Percentiles rank a stretch among this genome's conserved stretches.
Evolutionary conservation across 495 filamentous ascomycete genomes (phyloP).

Genomic region (Penicillium paxilli): DNA sequence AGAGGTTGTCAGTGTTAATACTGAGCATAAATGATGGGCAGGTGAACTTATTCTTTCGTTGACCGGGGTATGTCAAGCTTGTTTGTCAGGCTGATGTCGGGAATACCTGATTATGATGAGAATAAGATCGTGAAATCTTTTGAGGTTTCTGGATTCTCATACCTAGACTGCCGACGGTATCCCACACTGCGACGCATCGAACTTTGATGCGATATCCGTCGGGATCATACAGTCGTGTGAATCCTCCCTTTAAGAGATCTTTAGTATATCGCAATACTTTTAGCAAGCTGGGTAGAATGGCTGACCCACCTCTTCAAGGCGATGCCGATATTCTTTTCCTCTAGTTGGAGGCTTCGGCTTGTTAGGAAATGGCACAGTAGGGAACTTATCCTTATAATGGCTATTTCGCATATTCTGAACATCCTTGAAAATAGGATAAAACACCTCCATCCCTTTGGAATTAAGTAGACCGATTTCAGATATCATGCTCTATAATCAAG

Average conservation of each 20-base stretch:
- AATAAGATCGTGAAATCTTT: too few species aligned
- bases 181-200: conserved; percentile 56
- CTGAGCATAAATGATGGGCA: neutral
- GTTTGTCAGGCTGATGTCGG: conserved; percentile 35
- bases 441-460: conserved; percentile 59
- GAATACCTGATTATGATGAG: too few species aligned
- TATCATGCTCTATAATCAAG: conserved; percentile 52
- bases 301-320: conserved; percentile 24
- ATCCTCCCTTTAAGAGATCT: conserved; percentile 21
- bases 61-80: conserved; percentile 41
- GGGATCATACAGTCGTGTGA: conserved; percentile 36
- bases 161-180: conserved; percentile 58
- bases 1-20: conserved; percentile 8
- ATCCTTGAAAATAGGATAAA: conserved; percentile 66
- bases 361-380: conserved; percentile 55
- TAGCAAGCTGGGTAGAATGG: neutral
- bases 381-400: conserved; percentile 55
- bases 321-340: conserved; percentile 28
- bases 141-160: neutral
- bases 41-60: conserved; percentile 49
- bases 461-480: conserved; percentile 63
- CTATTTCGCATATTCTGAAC: conserved; percentile 56
- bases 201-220: conserved; percentile 45
- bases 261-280: too few species aligned
- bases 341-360: conserved; percentile 47